A percentile compares a stretch with the other conserved stretches of the same genome.
Evolutionary conservation across 2,329 filamentous ascomycete genomes (phyloP).

Genomic region (Penicillium concentricum): DNA sequence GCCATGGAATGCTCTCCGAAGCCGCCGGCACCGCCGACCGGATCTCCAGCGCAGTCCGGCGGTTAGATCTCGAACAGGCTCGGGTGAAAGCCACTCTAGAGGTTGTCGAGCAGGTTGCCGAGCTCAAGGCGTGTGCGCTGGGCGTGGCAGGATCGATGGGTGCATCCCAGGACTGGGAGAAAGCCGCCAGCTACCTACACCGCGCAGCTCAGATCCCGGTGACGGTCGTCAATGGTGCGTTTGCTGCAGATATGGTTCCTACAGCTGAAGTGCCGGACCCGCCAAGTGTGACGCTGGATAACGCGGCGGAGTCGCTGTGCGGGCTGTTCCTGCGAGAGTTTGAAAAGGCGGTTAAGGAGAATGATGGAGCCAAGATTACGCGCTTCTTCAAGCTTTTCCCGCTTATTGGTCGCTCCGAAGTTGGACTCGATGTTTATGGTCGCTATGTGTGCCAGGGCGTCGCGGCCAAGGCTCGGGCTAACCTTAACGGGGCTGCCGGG

Average conservation of each 20-base stretch:
- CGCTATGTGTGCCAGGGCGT: constrained; percentile 95
- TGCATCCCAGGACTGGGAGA: constrained; percentile 97
- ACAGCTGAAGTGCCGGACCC: constrained; percentile 93
- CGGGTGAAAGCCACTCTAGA: constrained; percentile 85
- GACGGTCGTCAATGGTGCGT: constrained; percentile 76
- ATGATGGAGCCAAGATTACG: constrained; percentile 86
- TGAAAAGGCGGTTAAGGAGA: constrained; percentile 81
- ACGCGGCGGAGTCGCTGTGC: constrained; percentile 85
- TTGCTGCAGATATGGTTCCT: constrained; percentile 89
- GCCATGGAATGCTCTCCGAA: constrained; percentile 84
- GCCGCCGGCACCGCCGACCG: constrained; percentile 82
- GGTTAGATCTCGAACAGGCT: constrained; percentile 85
- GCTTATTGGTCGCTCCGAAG: constrained; percentile 82
- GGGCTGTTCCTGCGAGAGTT: constrained; percentile 91
- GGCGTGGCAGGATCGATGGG: constrained; percentile 96
- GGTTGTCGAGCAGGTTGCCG: constrained; percentile 93
- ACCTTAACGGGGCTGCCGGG: constrained; percentile 67
- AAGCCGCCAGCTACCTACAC: constrained; percentile 83
- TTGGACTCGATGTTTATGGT: constrained; percentile 91
- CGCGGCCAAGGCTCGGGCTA: constrained; percentile 75
- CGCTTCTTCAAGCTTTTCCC: constrained; percentile 98
- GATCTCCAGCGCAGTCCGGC: constrained; percentile 82
- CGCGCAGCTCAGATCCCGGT: constrained; percentile 78
- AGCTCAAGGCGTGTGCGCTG: constrained; percentile 94
- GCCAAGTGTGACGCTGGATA: constrained; percentile 80